phyloP scores from a whole-genome alignment of 2,329 filamentous ascomycete species.

The Fusarium liriodendri region DNA sequence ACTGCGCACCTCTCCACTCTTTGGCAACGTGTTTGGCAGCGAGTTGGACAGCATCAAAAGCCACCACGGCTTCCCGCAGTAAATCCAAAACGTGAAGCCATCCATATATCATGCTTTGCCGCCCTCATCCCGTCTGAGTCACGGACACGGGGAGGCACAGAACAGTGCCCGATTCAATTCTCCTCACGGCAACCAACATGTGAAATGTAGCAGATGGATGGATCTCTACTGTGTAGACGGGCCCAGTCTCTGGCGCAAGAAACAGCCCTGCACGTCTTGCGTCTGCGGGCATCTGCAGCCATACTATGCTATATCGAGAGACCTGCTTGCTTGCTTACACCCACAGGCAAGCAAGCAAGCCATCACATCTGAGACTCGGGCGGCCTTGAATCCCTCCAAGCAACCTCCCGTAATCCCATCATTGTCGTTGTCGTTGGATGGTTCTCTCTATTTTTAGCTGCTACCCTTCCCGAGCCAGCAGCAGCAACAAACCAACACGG shows the following conservation, averaged over 20 bases:
- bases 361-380: not conserved
- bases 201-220: not conserved
- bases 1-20: slow-evolving; percentile 17
- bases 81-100: slow-evolving; percentile 13
- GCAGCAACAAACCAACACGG: not conserved
- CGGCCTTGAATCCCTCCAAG: not conserved
- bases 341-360: not conserved
- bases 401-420: not conserved
- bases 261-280: slow-evolving; percentile 1
- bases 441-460: slow-evolving; percentile 27
- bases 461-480: not conserved
- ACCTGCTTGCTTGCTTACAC: slow-evolving; percentile 11
- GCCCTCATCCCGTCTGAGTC: not conserved
- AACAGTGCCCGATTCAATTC: not conserved
- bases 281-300: slow-evolving; percentile 27
- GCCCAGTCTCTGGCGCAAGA: slow-evolving; percentile 15
- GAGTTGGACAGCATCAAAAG: slow-evolving; percentile 23
- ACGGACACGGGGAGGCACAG: not conserved
- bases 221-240: not conserved
- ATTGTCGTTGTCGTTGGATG: not conserved
- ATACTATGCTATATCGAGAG: not conserved
- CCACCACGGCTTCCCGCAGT: slow-evolving; percentile 30
- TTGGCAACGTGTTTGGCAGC: slow-evolving; percentile 28
- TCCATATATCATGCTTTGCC: not conserved
- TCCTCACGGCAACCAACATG: slow-evolving; percentile 24